These are phyloP conservation scores for Tolypocladium amazonense DNA, from an alignment of 2,329 filamentous ascomycete species.

Conservation along the genomic window DNA sequence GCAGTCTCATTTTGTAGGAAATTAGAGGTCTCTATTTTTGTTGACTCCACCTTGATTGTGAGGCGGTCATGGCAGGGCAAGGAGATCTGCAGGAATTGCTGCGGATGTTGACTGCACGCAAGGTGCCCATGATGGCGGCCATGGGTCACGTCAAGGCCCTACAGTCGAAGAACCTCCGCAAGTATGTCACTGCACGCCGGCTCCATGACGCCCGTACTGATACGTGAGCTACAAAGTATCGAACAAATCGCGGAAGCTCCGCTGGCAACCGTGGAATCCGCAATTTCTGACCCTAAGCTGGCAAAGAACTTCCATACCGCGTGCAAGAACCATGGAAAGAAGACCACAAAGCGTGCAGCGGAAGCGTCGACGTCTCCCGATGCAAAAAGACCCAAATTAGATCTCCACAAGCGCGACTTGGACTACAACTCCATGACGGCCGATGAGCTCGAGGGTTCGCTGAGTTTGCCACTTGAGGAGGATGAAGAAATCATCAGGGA, in stretches of 20 bases:
- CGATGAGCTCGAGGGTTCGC: constrained; percentile 50
- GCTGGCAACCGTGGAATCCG: constrained; percentile 30
- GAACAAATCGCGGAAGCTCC: constrained; percentile 42
- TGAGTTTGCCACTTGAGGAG: constrained; percentile 45
- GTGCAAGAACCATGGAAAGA: constrained; percentile 42
- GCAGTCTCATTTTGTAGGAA: neutral
- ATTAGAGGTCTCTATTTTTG: neutral
- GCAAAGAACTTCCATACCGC: constrained; percentile 41
- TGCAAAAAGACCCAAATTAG: constrained; percentile 21
- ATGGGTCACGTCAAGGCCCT: constrained; percentile 48
- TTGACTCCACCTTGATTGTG: neutral
- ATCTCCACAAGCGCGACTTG: constrained; percentile 21
- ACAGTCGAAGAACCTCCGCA: constrained; percentile 42
- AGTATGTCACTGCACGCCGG: constrained; percentile 25
- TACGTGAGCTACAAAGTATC: constrained; percentile 27
- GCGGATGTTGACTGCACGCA: constrained; percentile 47
- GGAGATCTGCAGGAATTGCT: constrained; percentile 52
- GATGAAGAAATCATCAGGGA: constrained; percentile 49
- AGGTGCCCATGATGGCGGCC: constrained; percentile 47
- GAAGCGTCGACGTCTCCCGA: constrained; percentile 7
- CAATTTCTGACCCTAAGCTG: constrained; percentile 35
- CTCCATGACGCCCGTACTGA: neutral
- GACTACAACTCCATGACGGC: constrained; percentile 34
- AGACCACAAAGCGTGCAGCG: constrained; percentile 18
- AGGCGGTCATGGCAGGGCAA: constrained; percentile 39